phyloP scores from a whole-genome alignment of 2,329 filamentous ascomycete species.

The Aspergillus ustus region DNA sequence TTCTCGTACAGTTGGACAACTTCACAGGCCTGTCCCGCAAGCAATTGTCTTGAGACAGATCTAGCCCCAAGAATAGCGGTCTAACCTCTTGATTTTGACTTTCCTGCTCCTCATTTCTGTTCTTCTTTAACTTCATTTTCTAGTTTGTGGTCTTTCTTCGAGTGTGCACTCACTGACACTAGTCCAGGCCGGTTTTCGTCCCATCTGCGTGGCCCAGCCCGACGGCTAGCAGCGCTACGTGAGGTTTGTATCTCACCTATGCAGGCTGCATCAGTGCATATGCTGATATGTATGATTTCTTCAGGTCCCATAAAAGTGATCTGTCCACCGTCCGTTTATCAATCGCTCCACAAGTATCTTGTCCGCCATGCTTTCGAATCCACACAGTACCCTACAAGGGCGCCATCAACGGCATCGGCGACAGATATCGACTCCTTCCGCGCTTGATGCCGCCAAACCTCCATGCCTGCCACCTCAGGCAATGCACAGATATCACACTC shows the following conservation, averaged over 20 bases:
- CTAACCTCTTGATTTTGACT: conserved; percentile 16
- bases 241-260: conserved; percentile 59
- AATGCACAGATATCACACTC: conserved; percentile 61
- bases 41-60: conserved; percentile 19
- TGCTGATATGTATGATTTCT: conserved; percentile 24
- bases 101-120: conserved; percentile 9
- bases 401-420: conserved; percentile 79
- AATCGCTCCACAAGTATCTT: conserved; percentile 25
- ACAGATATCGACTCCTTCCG: conserved; percentile 82
- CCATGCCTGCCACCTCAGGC: conserved; percentile 62
- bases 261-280: conserved; percentile 14
- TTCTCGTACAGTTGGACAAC: conserved; percentile 16
- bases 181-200: conserved; percentile 62
- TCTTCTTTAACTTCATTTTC: conserved; percentile 20
- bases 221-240: conserved; percentile 78
- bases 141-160: conserved; percentile 40
- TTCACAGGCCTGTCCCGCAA: conserved; percentile 12
- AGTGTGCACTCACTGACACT: conserved; percentile 51
- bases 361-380: conserved; percentile 77
- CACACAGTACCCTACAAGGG: conserved; percentile 72
- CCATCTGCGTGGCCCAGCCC: conserved; percentile 52
- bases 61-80: conserved; percentile 19
- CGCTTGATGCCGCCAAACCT: conserved; percentile 76
- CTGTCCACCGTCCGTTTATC: conserved; percentile 48
- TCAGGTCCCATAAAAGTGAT: conserved; percentile 24